A percentile compares a stretch with the other conserved stretches of the same genome.
Conservation (phyloP, 805 yeast species). For the Ogataea salicorniae region DNA sequence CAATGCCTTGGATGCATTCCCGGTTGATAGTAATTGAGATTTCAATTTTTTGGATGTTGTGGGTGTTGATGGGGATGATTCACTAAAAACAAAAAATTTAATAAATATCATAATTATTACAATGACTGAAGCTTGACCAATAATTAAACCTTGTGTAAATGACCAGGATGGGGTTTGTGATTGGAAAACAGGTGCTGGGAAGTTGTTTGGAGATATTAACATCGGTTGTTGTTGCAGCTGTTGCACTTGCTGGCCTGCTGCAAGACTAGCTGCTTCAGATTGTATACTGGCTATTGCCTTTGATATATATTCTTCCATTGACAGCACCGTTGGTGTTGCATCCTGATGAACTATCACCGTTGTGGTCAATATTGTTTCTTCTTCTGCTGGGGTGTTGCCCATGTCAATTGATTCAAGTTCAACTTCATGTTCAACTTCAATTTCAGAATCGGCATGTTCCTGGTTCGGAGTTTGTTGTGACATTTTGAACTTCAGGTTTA, state of each 20-base stretch:
- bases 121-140: slow-evolving; percentile 73
- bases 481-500: too few relatives aligned
- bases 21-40: slow-evolving; percentile 13
- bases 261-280: slow-evolving; percentile 5
- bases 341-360: slow-evolving; percentile 3
- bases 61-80: slow-evolving; percentile 42
- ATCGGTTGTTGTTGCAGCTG: slow-evolving; percentile 6
- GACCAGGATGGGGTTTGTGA: slow-evolving; percentile 39
- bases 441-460: too few relatives aligned
- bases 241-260: slow-evolving; percentile 8
- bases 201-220: slow-evolving; percentile 1
- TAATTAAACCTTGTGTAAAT: slow-evolving; percentile 69
- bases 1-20: slow-evolving; percentile 1
- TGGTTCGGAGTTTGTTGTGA: too few relatives aligned
- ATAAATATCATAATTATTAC: slow-evolving; percentile 58
- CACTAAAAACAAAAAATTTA: slow-evolving; percentile 73
- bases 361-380: slow-evolving; percentile 1
- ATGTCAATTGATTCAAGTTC: too few relatives aligned
- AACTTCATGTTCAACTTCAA: too few relatives aligned
- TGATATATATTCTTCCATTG: slow-evolving; percentile 19
- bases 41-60: slow-evolving; percentile 22
- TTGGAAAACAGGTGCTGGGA: slow-evolving; percentile 1
- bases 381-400: not conserved
- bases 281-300: slow-evolving; percentile 14
- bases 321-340: slow-evolving; percentile 3